Base-by-base conservation (phyloP, 768 basidiomycete genomes). In the Suillus alpinus region DNA sequence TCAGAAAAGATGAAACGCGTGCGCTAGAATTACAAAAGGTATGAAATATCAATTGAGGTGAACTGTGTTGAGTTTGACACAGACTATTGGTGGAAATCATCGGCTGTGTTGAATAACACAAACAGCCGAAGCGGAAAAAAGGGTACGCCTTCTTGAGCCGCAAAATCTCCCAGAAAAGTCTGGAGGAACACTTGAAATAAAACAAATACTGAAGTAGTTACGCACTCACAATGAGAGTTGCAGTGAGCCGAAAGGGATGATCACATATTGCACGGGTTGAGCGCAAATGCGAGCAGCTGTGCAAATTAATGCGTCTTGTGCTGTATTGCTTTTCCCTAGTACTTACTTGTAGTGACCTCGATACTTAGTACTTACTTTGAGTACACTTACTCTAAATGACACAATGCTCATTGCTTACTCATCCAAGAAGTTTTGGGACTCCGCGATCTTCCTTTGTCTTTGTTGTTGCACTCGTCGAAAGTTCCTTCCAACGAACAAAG, bases 371-470 rank as follows among this genome's bases (percentile, higher is more conserved):
- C n/a, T n/a, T n/a, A n/a, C n/a, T n/a, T n/a, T n/a, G n/a, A n/a
- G n/a, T n/a, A n/a, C 44, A 23, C 40, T 41, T 43, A 12, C 12
- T 23, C 31, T 32, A 9, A 37, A 37, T 53, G 13, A 4, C 14
- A 53, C 2, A 13, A 36, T 39, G 58, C 58, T 59, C 2, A 13
- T 26, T 39, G 58, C 58, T 59, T 56, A 57, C 51, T 59, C 46
- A 59, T 56, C 16, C 36, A 50, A 51, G 57, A 37, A 3, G 3
- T 73, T 65, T 1, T 55, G 9, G 37, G 71, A 68, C 36, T n/a
- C 57, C 60, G 63, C 64, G 65, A 63, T 60, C 52, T 65, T 64
- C 52, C 41, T 50, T 63, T 65, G 59, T 60, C 66, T 66, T 62
- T 56, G 58, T 37, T 43, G 29, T 14, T 47, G 52, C 51, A 20